Evolutionary conservation across 345 rosid species (phyloP), one percentile per base, ranked within the genome.

Genomic region (Cardamine occulta): DNA sequence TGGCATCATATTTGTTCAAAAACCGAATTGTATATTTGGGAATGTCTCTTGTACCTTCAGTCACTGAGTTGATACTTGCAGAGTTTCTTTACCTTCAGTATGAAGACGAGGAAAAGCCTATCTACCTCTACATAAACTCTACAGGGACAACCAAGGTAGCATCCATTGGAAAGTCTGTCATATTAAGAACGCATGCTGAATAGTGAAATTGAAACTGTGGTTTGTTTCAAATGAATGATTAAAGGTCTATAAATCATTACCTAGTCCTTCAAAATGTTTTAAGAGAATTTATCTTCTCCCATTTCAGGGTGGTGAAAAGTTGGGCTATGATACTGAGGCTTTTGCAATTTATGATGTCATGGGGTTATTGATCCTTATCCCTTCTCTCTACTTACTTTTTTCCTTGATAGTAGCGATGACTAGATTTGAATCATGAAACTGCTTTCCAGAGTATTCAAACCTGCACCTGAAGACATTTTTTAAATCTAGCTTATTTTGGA

Each of bases 51-150:
- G 89, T 91, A 79, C 99, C 99, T 68, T 83, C 91, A 37, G 97
- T 91, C 53, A 90, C 93, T 9, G 96, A 95, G 87, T 63, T 95
- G 81, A 80, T 91, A 42, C 77, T 90, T 5, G 95, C n/a, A 1
- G 92, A 91, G n/a, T 88, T 95, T 89, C 91, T 95, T 69, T 91
- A 90, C 83, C 99, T 95, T 76, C 90, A 88, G 82, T 87, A 85
- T 78, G 89, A 87, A 81, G 96, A 88, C 72, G 85, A 78, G 31
- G 86, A 87, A 63, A 88, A 88, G 75, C 99, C 99, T 72, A 90
- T 95, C 35, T 95, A 90, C 84, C 80, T 91, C 35, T 95, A 91
- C 83, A 86, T 95, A 73, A 95, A 95, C 83, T 95, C 99, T 49
- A 91, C 96, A 8, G 99, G 99, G 66, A 95, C 93, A 63, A 87